Percentiles rank a stretch among this genome's conserved stretches.
Evolutionary conservation across 2,329 filamentous ascomycete genomes (phyloP).

Genomic region (Scleromitrula shiraiana): DNA sequence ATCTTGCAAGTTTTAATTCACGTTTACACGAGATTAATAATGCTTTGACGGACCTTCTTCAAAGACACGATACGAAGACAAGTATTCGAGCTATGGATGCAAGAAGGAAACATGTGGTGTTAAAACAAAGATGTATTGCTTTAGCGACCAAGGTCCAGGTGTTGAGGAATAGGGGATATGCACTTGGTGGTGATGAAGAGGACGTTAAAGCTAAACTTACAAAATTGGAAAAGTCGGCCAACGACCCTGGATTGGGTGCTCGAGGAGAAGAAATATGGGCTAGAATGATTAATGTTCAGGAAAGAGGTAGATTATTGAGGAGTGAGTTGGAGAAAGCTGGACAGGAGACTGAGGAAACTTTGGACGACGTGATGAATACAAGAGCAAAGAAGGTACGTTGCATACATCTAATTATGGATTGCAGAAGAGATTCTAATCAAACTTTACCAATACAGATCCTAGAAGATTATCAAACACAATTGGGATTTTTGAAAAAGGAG

Average conservation of each 20-base stretch:
- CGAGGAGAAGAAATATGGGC: constrained; percentile 83
- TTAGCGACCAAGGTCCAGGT: constrained; percentile 76
- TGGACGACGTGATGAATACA: constrained; percentile 63
- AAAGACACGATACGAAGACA: constrained; percentile 68
- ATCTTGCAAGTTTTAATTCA: constrained; percentile 60
- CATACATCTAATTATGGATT: too few species aligned
- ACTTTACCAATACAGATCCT: constrained; percentile 47
- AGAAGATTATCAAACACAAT: constrained; percentile 74
- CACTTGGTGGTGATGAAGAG: constrained; percentile 71
- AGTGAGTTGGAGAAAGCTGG: constrained; percentile 65
- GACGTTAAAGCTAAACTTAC: constrained; percentile 65
- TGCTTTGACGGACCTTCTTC: constrained; percentile 62
- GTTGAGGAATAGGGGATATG: constrained; percentile 72
- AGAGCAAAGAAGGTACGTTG: constrained; percentile 64
- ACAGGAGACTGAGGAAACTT: constrained; percentile 43
- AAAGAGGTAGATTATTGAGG: constrained; percentile 63
- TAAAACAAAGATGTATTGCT: constrained; percentile 64
- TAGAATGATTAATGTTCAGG: constrained; percentile 64
- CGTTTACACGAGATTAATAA: constrained; percentile 74
- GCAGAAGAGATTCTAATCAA: neutral
- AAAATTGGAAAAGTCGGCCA: constrained; percentile 58
- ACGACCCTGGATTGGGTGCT: constrained; percentile 67
- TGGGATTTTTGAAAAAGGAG: constrained; percentile 65
- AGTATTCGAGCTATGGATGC: constrained; percentile 67
- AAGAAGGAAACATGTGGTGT: constrained; percentile 61